Conservation (phyloP, 2,329 filamentous ascomycete species). For the Arthrinium puccinioides region DNA sequence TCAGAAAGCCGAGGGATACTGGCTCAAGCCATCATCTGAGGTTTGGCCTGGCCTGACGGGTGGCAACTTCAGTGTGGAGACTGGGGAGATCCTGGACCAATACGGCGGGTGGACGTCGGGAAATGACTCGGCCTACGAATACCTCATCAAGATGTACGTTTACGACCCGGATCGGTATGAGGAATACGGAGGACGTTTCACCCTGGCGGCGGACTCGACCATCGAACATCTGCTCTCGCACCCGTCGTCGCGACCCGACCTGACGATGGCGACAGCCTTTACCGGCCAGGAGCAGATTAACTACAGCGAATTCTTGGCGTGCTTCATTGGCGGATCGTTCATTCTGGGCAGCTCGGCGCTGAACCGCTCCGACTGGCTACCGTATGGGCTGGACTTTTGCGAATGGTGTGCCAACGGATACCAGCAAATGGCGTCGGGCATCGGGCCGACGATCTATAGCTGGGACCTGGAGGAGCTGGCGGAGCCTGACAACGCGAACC, state of each 20-base stretch:
- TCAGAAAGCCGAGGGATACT: conserved; percentile 2
- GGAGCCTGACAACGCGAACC: conserved; percentile 18
- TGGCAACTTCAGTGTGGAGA: conserved; percentile 20
- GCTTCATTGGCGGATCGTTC: conserved; percentile 66
- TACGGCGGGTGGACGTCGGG: conserved; percentile 20
- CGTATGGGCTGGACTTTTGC: conserved; percentile 49
- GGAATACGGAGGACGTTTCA: conserved; percentile 29
- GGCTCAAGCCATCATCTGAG: conserved; percentile 59
- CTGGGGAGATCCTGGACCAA: conserved; percentile 1
- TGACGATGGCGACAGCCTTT: conserved; percentile 14
- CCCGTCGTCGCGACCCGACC: conserved; percentile 44
- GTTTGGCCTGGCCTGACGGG: conserved; percentile 60
- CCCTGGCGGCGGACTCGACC: conserved; percentile 46
- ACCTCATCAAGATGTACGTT: conserved; percentile 57
- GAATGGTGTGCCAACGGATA: conserved; percentile 60
- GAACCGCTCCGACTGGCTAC: conserved; percentile 42
- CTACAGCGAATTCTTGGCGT: conserved; percentile 52
- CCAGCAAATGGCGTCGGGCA: conserved; percentile 46
- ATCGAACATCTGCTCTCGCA: conserved; percentile 58
- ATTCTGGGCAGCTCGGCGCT: conserved; percentile 60
- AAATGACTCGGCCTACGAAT: conserved; percentile 40
- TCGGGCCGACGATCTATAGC: conserved; percentile 54
- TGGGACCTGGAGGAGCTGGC: conserved; percentile 32
- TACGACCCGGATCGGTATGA: conserved; percentile 50
- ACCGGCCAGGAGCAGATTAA: conserved; percentile 19